Conservation (phyloP, 1,284 basidiomycete genomes). For the Rhodotorula glutinis region DNA sequence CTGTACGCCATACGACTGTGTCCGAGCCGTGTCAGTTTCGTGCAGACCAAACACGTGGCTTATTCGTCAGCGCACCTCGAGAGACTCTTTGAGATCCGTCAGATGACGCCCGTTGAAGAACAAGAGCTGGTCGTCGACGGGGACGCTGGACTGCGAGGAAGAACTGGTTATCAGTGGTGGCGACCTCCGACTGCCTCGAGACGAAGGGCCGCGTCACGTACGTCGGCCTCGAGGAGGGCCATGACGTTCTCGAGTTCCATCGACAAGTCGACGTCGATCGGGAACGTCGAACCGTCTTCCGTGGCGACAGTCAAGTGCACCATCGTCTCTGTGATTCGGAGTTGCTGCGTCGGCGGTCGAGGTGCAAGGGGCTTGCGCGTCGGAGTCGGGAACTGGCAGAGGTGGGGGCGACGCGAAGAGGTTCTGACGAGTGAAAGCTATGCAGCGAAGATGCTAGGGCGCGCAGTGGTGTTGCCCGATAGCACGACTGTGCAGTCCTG, state of each 20-base stretch:
- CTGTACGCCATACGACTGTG: constrained; percentile 56
- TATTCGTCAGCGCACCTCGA: constrained; percentile 51
- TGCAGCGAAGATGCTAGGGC: no score
- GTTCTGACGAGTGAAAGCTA: no score
- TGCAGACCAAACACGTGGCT: neutral
- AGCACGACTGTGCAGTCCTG: no score
- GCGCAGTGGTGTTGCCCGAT: no score
- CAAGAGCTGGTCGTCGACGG: constrained; percentile 66
- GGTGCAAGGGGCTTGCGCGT: neutral
- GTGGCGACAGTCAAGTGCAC: constrained; percentile 81
- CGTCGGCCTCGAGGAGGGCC: constrained; percentile 86
- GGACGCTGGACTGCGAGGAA: constrained; percentile 62
- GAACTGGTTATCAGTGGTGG: neutral
- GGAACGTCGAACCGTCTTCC: constrained; percentile 66
- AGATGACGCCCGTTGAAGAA: constrained; percentile 64
- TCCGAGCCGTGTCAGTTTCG: neutral
- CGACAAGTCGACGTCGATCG: constrained; percentile 75
- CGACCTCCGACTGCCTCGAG: neutral
- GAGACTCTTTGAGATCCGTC: constrained; percentile 61
- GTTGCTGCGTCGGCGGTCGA: neutral
- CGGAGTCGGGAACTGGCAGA: no score
- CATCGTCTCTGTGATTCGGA: neutral
- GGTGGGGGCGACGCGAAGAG: no score
- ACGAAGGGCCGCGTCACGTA: constrained; percentile 58
- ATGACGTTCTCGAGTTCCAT: constrained; percentile 86